phyloP scores from a whole-genome alignment of 2,329 filamentous ascomycete genomes.

The Delphinella strobiligena region DNA sequence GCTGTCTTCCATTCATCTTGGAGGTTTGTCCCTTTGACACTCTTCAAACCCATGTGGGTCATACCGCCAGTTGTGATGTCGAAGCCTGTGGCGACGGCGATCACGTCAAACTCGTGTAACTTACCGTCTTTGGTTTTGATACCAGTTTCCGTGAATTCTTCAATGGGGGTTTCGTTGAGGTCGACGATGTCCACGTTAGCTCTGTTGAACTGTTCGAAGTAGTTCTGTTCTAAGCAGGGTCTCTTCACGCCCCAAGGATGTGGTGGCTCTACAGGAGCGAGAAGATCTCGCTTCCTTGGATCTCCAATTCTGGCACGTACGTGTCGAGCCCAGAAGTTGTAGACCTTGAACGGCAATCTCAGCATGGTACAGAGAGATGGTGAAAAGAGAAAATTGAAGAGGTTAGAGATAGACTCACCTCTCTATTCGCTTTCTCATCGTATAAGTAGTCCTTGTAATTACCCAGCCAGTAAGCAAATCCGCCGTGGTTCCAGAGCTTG shows the following conservation, averaged over 20 bases:
- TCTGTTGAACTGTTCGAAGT: slow-evolving; percentile 38
- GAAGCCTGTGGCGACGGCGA: slow-evolving; percentile 33
- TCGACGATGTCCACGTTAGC: slow-evolving; percentile 32
- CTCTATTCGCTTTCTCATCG: slow-evolving; percentile 36
- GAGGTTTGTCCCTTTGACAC: slow-evolving; percentile 17
- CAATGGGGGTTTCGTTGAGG: slow-evolving; percentile 23
- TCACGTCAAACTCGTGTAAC: slow-evolving; percentile 15
- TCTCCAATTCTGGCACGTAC: slow-evolving; percentile 39
- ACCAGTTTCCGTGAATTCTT: slow-evolving; percentile 2
- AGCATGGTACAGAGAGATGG: neutral
- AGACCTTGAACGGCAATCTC: slow-evolving; percentile 15
- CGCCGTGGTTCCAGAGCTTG: slow-evolving; percentile 32
- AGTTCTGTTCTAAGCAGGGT: slow-evolving; percentile 30
- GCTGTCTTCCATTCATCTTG: slow-evolving; percentile 23
- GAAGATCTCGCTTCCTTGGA: slow-evolving; percentile 35
- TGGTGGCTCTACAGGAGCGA: slow-evolving; percentile 40
- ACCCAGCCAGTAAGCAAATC: slow-evolving; percentile 44
- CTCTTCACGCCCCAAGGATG: slow-evolving; percentile 45
- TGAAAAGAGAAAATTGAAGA: slow-evolving; percentile 8
- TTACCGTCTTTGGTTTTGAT: slow-evolving; percentile 10
- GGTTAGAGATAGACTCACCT: slow-evolving; percentile 13
- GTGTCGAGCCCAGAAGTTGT: slow-evolving; percentile 45
- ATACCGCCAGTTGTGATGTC: slow-evolving; percentile 29
- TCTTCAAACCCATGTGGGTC: slow-evolving; percentile 19
- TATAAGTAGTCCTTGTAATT: slow-evolving; percentile 42